A percentile compares a stretch with the other conserved stretches of the same genome.
Evolutionary conservation across 2,329 filamentous ascomycete genomes (phyloP).

Genomic region (Pseudogymnoascus sp.): DNA sequence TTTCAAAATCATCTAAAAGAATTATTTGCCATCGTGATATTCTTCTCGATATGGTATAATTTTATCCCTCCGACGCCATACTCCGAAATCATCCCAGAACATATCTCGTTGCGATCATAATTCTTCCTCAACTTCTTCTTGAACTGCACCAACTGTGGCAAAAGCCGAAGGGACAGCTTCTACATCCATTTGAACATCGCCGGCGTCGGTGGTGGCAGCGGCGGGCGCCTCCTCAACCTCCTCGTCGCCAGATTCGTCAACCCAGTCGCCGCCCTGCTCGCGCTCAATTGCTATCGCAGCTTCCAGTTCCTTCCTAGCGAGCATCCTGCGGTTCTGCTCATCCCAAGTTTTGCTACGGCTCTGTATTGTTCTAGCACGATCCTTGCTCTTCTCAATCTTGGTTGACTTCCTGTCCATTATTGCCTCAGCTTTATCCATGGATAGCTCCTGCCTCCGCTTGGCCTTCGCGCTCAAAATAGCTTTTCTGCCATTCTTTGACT

Average conservation of each 20-base stretch:
- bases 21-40: slow-evolving; percentile 8
- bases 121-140: neutral
- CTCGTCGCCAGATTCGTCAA: slow-evolving; percentile 1
- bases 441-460: slow-evolving; percentile 47
- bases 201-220: neutral
- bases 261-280: slow-evolving; percentile 2
- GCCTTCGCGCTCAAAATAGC: slow-evolving; percentile 46
- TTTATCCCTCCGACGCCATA: slow-evolving; percentile 8
- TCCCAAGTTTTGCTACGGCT: slow-evolving; percentile 48
- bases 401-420: slow-evolving; percentile 49
- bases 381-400: slow-evolving; percentile 49
- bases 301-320: slow-evolving; percentile 21
- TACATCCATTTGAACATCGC: neutral
- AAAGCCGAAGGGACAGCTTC: neutral
- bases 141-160: neutral
- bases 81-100: neutral
- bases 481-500: slow-evolving; percentile 49
- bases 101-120: slow-evolving; percentile 7
- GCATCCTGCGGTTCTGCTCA: slow-evolving; percentile 42
- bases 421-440: slow-evolving; percentile 50
- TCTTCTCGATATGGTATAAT: slow-evolving; percentile 10
- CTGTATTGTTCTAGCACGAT: slow-evolving; percentile 39
- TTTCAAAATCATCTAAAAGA: neutral
- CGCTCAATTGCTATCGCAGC: slow-evolving; percentile 3
- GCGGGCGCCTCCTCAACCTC: neutral